Evolutionary conservation across 179 eudicot genomes (phyloP), one percentile per base, ranked within the genome.

Genomic region (Vitellaria paradoxa): DNA sequence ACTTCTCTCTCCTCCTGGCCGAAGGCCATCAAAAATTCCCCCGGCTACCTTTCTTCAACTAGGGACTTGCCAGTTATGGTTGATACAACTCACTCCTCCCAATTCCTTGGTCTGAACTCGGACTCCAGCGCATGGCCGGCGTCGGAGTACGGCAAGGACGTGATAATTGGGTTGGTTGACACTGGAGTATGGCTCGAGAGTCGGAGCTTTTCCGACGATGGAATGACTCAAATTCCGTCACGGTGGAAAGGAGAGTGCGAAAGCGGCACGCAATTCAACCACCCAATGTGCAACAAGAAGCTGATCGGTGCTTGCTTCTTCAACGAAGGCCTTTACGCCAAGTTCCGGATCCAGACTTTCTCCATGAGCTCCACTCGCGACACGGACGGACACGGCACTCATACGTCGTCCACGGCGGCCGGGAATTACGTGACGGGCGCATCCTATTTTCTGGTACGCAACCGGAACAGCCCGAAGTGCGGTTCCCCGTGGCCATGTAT

Each of bases 321-420:
- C 76, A 86, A 75, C 81, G 76, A 84, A 66, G 89, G 89, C 1
- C 14, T 78, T 7, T 63, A 49, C 7, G 84, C 79, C 6, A 45
- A 17, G 15, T 14, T 26, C 24, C 85, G 79, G 24, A 73, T 52
- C 42, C 1, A 77, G 4, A 73, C 75, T 24, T 77, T 80, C 13
- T 10, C 69, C 9, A 80, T 84, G 81, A 79, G 84, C 30, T 87
- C 86, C 2, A 30, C 84, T 5, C 76, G 89, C 1, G 90, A 87
- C 77, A 78, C 82, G 8, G 76, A 72, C 0, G 90, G 90, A 18
- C 90, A 87, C 24, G 90, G 90, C 6, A 87, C 88, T 17, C 90
- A 87, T 78, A 84, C 87, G 2, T 80, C 90, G 0, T 80, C 90
- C 56, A 87, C 88, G 2, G 85, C 86, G 9, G 90, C 78, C 0